Evolutionary conservation across 73 alveolate species (phyloP).

Genomic region (Paramecium caudatum): DNA sequence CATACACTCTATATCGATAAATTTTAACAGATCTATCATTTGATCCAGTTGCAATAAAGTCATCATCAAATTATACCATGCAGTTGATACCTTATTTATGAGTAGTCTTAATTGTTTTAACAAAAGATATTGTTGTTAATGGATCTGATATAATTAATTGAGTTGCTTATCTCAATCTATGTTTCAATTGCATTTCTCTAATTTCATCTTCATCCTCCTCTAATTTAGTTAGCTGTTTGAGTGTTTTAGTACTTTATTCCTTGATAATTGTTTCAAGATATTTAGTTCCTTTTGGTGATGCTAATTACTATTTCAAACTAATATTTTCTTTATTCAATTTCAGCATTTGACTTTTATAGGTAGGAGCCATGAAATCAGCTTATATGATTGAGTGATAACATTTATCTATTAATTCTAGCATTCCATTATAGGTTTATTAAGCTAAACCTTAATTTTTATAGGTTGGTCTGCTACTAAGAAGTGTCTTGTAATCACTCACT

Average conservation of each 20-base stretch:
- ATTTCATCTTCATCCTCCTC: conserved; percentile 58
- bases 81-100: conserved; percentile 48
- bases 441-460: conserved; percentile 58
- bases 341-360: conserved; percentile 28
- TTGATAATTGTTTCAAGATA: conserved; percentile 40
- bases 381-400: conserved; percentile 21
- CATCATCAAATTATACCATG: conserved; percentile 55
- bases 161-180: conserved; percentile 31
- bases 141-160: background rate
- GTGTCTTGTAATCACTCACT: conserved; percentile 29
- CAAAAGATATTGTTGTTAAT: background rate
- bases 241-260: conserved; percentile 32
- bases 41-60: conserved; percentile 57
- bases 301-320: background rate
- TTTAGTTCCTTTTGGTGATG: conserved; percentile 47
- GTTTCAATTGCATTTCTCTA: conserved; percentile 8
- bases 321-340: conserved; percentile 39
- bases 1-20: conserved; percentile 51
- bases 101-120: conserved; percentile 43
- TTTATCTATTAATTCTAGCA: conserved; percentile 25
- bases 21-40: conserved; percentile 60
- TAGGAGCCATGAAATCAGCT: conserved; percentile 51
- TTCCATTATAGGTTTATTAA: conserved; percentile 22
- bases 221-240: conserved; percentile 34
- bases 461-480: conserved; percentile 4